Conservation (phyloP, 768 basidiomycete species). For the Chiua virens region DNA sequence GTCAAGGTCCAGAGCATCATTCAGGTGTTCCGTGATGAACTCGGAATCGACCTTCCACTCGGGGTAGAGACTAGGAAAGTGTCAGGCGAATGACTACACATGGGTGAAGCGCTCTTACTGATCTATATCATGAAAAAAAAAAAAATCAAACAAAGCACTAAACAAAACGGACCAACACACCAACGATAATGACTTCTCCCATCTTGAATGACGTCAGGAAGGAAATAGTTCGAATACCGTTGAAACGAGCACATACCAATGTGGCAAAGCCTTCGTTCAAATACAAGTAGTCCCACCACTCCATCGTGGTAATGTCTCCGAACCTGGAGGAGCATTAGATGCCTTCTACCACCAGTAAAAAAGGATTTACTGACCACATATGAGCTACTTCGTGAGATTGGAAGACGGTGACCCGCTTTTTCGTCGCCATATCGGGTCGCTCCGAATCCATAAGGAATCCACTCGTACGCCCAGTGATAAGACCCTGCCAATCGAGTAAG, state of each 20-base stretch:
- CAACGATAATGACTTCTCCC: constrained; percentile 85
- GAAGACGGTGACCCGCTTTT: constrained; percentile 73
- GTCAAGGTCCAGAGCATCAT: constrained; percentile 78
- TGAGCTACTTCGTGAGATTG: constrained; percentile 89
- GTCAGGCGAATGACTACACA: neutral
- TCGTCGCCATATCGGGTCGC: constrained; percentile 66
- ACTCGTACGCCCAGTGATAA: constrained; percentile 86
- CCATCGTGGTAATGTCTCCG: constrained; percentile 92
- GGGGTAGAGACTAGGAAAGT: constrained; percentile 59
- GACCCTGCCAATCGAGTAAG: constrained; percentile 45
- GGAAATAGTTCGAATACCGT: neutral
- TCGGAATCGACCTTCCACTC: constrained; percentile 83
- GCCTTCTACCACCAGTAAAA: neutral
- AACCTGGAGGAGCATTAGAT: constrained; percentile 52
- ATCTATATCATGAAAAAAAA: constrained; percentile 47
- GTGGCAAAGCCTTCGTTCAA: constrained; percentile 90
- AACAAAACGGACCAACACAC: constrained; percentile 35
- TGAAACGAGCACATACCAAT: constrained; percentile 47
- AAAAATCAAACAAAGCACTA: constrained; percentile 8
- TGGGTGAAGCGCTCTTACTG: constrained; percentile 41
- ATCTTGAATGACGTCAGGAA: constrained; percentile 44
- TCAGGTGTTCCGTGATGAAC: constrained; percentile 79
- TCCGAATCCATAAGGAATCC: constrained; percentile 81
- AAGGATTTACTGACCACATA: constrained; percentile 56
- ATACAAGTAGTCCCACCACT: constrained; percentile 88